Base-by-base conservation (phyloP, 768 basidiomycete genomes). In the Panaeolus cyanescens region DNA sequence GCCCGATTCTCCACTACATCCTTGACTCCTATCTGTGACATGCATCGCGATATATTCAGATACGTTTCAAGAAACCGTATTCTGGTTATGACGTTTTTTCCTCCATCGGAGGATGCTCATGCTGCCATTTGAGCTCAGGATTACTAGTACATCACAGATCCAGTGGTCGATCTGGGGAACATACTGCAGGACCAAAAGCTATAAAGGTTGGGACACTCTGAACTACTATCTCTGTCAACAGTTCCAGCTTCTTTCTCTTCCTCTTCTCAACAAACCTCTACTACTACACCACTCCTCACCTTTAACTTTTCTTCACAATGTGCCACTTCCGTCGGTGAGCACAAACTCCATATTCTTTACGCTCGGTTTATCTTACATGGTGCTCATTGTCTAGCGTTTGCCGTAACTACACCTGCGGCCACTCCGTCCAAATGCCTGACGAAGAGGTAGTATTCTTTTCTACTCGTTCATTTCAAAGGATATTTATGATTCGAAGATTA, bases 321-420 rank as follows among this genome's bases (percentile, higher is more conserved):
- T 86, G 85, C 72, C 77, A 75, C 67, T 78, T 74, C 68, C 82
- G 85, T 74, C 83, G 80, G 85, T 86, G 66, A 72, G 83, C 78
- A 4, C 20, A 20, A 20, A 28, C 5, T 37, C 19, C 56, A n/a
- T 13, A 28, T 9, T 9, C 25, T 28, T 33, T 6, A 32, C 53
- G 32, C 59, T 19, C 6, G 2, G n/a, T n/a, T 20, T n/a, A 10
- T 15, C 12, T 55, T 50, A 33, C 55, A 37, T 62, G 32, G 59
- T 40, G 33, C 59, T 17, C 37, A 32, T 53, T 33, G 17, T 32
- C 8, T 61, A 82, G 80, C 31, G 80, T 86, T 19, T 77, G 80
- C 68, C 79, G 82, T 64, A 66, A 79, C 39, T 86, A 82, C 74
- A 60, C 72, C 54, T 87, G 86, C 60, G 79, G 77, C 5, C 86